phyloP scores from a whole-genome alignment of 352 stramenopile genomes.

The Globisporangium polare region DNA sequence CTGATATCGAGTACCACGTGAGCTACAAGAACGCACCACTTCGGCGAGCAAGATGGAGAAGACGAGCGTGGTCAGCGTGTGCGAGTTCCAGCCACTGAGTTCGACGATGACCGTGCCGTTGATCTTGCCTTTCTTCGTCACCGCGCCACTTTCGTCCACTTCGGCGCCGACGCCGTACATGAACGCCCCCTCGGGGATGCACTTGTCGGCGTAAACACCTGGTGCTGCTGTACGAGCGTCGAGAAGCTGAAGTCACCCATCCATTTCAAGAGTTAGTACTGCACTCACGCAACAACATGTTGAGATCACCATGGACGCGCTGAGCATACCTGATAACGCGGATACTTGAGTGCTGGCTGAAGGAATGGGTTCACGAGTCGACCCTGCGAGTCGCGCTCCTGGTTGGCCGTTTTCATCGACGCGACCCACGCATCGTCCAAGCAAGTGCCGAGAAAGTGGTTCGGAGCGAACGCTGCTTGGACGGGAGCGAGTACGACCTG shows the following conservation, averaged over 20 bases:
- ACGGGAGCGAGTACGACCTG: no score
- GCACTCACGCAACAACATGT: background rate
- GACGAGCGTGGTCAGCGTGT: slow-evolving; percentile 1
- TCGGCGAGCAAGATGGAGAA: slow-evolving; percentile 9
- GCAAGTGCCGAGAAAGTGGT: slow-evolving; percentile 11
- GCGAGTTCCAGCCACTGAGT: slow-evolving; percentile 2
- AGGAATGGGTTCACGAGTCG: slow-evolving; percentile 8
- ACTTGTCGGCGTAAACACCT: background rate
- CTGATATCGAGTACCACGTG: no score
- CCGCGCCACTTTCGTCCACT: slow-evolving; percentile 10
- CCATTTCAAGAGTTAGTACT: no score
- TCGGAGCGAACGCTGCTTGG: background rate
- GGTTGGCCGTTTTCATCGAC: slow-evolving; percentile 1
- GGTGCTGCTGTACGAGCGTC: background rate
- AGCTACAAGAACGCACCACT: slow-evolving; percentile 25
- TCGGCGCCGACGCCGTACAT: slow-evolving; percentile 23
- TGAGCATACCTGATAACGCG: background rate
- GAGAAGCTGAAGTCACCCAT: slow-evolving; percentile 5
- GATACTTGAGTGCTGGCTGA: slow-evolving; percentile 6
- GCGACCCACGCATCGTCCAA: slow-evolving; percentile 6
- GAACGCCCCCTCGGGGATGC: background rate
- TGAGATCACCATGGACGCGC: background rate
- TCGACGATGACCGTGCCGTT: slow-evolving; percentile 29
- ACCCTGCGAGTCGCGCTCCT: slow-evolving; percentile 4
- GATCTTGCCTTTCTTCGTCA: slow-evolving; percentile 12